A percentile compares a stretch with the other conserved stretches of the same genome.
phyloP scores from a whole-genome alignment of 2,329 filamentous ascomycete genomes.

The Westerdykella ornata region DNA sequence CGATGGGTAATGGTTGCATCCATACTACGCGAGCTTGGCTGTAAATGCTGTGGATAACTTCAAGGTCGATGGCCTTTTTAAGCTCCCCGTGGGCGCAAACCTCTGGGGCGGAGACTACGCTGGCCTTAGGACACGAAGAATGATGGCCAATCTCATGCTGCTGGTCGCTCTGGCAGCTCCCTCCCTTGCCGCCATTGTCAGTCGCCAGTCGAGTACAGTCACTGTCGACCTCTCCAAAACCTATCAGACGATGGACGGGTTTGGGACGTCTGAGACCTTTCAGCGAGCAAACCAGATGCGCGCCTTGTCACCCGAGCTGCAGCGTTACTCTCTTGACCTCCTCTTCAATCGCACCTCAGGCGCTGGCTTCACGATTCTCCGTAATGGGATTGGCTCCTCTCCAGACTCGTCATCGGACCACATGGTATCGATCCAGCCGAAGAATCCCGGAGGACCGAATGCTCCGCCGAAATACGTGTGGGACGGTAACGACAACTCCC shows the following conservation, averaged over 20 bases:
- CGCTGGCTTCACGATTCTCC: slow-evolving; percentile 38
- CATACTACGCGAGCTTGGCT: no score
- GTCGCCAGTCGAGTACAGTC: slow-evolving; percentile 23
- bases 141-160: background rate
- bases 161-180: background rate
- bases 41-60: no score
- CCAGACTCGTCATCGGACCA: slow-evolving; percentile 40
- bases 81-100: no score
- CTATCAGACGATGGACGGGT: slow-evolving; percentile 45
- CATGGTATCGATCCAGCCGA: slow-evolving; percentile 27
- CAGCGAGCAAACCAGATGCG: slow-evolving; percentile 43
- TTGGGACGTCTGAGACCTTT: slow-evolving; percentile 44
- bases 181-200: background rate
- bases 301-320: slow-evolving; percentile 35
- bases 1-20: no score
- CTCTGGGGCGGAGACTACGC: no score
- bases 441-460: slow-evolving; percentile 19
- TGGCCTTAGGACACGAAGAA: background rate
- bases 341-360: slow-evolving; percentile 41
- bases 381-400: slow-evolving; percentile 40
- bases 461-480: slow-evolving; percentile 23
- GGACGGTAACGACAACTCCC: slow-evolving; percentile 36
- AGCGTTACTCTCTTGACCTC: slow-evolving; percentile 39
- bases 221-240: slow-evolving; percentile 41
- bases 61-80: no score